phyloP scores from a whole-genome alignment of 805 yeast species.

The Wickerhamomyces subpelliculosus region DNA sequence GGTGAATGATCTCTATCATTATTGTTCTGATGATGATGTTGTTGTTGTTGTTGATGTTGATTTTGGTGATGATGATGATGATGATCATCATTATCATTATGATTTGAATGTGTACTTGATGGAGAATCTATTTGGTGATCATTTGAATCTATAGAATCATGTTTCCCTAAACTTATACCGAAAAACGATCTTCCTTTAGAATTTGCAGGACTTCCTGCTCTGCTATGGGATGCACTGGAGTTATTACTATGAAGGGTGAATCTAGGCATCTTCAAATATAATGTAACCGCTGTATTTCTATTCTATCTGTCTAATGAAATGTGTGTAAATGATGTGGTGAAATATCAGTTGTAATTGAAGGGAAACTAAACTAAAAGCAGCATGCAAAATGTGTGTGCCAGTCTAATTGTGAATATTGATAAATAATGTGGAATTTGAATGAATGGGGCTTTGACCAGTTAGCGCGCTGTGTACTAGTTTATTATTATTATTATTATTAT shows the following conservation, averaged over 20 bases:
- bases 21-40: not conserved
- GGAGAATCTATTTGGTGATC: slow-evolving; percentile 3
- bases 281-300: too few species aligned
- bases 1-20: not conserved
- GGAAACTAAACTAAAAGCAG: too few species aligned
- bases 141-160: slow-evolving; percentile 5
- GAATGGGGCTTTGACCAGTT: too few species aligned
- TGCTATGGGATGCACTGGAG: not conserved
- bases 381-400: too few species aligned
- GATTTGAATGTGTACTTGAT: slow-evolving; percentile 1
- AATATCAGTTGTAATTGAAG: too few species aligned
- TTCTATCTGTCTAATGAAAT: too few species aligned
- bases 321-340: too few species aligned
- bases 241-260: not conserved
- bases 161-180: slow-evolving; percentile 4
- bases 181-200: slow-evolving; percentile 3
- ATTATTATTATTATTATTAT: too few species aligned
- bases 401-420: too few species aligned
- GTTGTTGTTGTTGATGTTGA: slow-evolving; percentile 1
- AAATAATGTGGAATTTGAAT: too few species aligned
- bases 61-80: slow-evolving; percentile 2
- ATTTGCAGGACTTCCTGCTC: not conserved
- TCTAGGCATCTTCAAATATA: too few species aligned
- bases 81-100: slow-evolving; percentile 1
- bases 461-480: too few species aligned